Evolutionary conservation across 805 yeast genomes (phyloP).

Genomic region (Candida peoriensis): DNA sequence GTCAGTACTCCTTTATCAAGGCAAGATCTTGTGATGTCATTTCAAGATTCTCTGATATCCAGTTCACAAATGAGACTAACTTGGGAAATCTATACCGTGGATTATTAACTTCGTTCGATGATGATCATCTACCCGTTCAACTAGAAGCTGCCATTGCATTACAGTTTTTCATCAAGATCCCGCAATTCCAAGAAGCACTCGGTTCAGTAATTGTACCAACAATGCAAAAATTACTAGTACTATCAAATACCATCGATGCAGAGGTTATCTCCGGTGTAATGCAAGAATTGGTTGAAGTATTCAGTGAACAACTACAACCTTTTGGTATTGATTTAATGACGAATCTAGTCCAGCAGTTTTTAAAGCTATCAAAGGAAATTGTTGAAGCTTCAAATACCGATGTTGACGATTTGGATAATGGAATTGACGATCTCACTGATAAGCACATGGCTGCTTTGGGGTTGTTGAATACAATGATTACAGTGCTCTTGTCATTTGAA

Average conservation of each 20-base stretch:
- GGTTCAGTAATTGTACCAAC: conserved; percentile 68
- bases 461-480: conserved; percentile 72
- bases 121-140: conserved; percentile 61
- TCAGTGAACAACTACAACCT: conserved; percentile 85
- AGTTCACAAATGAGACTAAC: conserved; percentile 37
- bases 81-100: conserved; percentile 40
- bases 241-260: conserved; percentile 78
- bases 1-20: conserved; percentile 60
- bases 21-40: conserved; percentile 70
- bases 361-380: conserved; percentile 63
- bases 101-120: conserved; percentile 35
- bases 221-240: conserved; percentile 69
- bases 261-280: conserved; percentile 86
- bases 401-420: conserved; percentile 31
- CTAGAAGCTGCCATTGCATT: conserved; percentile 82
- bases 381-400: conserved; percentile 52
- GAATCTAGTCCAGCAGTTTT: conserved; percentile 68
- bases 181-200: conserved; percentile 63
- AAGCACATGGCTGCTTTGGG: conserved; percentile 83
- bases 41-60: conserved; percentile 58
- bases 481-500: conserved; percentile 78
- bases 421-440: conserved; percentile 44
- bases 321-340: conserved; percentile 69
- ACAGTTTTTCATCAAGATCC: conserved; percentile 67
- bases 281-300: conserved; percentile 92